Conservation (phyloP, 2,329 filamentous ascomycete species). For the Westerdykella sp. region DNA sequence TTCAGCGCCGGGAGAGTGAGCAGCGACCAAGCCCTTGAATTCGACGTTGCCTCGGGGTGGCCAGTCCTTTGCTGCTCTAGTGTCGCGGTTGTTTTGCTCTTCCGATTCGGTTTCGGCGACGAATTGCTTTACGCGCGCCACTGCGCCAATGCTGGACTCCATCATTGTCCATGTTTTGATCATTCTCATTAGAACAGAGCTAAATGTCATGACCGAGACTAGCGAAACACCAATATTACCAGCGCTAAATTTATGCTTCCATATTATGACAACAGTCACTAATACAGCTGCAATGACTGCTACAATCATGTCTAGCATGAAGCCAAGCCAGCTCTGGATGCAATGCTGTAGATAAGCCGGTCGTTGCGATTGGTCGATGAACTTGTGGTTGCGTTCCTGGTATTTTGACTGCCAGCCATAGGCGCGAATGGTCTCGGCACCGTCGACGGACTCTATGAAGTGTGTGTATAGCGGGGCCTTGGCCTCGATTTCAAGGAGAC, state of each 20-base stretch:
- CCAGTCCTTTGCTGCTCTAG: slow-evolving; percentile 10
- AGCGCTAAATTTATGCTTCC: slow-evolving; percentile 33
- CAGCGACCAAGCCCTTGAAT: too few species aligned
- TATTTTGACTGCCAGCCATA: slow-evolving; percentile 37
- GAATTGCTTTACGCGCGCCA: slow-evolving; percentile 48
- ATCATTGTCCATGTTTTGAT: slow-evolving; percentile 48
- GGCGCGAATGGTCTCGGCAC: slow-evolving; percentile 42
- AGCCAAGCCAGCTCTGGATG: slow-evolving; percentile 36
- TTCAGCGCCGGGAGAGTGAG: too few species aligned
- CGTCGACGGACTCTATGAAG: slow-evolving; percentile 42
- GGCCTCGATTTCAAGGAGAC: slow-evolving; percentile 45
- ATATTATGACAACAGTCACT: slow-evolving; percentile 26
- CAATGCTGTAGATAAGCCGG: slow-evolving; percentile 35
- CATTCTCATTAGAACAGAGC: slow-evolving; percentile 41
- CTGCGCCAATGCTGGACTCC: slow-evolving; percentile 51
- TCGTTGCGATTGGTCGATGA: slow-evolving; percentile 33
- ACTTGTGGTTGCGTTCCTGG: slow-evolving; percentile 18
- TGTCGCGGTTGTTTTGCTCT: slow-evolving; percentile 21
- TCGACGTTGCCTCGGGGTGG: background rate
- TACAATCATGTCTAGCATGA: slow-evolving; percentile 32
- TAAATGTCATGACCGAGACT: slow-evolving; percentile 46
- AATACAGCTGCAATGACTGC: slow-evolving; percentile 29
- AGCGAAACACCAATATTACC: slow-evolving; percentile 47
- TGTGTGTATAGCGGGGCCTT: slow-evolving; percentile 43
- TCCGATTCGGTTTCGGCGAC: slow-evolving; percentile 38